Percentiles rank a stretch among this genome's conserved stretches.
phyloP scores from a whole-genome alignment of 306 rosid species.

The Trifolium repens region DNA sequence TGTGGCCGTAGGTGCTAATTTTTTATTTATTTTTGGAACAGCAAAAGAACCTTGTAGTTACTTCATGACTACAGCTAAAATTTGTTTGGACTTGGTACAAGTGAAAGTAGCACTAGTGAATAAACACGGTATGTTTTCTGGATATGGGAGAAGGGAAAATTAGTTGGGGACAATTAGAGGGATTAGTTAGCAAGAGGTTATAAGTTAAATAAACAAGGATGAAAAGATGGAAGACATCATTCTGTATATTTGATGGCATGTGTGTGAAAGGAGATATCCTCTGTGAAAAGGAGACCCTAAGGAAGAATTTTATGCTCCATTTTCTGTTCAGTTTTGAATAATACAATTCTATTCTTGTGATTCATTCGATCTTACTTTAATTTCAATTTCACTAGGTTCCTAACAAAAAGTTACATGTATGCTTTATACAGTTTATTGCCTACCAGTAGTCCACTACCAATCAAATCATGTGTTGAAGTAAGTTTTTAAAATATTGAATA shows the following conservation, averaged over 20 bases:
- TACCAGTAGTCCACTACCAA: background rate
- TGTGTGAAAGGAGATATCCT: constrained; percentile 17
- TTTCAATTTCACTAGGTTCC: constrained; percentile 11
- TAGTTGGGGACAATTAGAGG: background rate
- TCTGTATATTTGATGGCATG: constrained; percentile 6
- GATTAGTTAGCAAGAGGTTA: background rate
- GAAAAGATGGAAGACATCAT: background rate
- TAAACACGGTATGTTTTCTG: background rate
- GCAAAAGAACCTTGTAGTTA: constrained; percentile 20
- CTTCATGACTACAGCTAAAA: constrained; percentile 14
- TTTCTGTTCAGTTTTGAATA: constrained; percentile 6
- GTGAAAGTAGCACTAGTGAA: background rate
- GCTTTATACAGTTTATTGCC: constrained; percentile 8
- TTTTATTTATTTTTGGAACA: background rate
- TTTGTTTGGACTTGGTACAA: constrained; percentile 14
- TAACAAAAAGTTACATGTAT: constrained; percentile 5
- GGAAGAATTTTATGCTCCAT: constrained; percentile 8
- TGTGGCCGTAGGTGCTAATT: background rate
- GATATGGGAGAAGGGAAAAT: background rate
- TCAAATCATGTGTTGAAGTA: constrained; percentile 29
- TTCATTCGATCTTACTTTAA: background rate
- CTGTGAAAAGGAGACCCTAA: background rate
- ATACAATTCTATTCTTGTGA: constrained; percentile 1
- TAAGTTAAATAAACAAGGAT: constrained; percentile 1
- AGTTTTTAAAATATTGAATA: constrained; percentile 32